Base-by-base conservation (phyloP, 805 yeast genomes). In the Millerago galiae region DNA sequence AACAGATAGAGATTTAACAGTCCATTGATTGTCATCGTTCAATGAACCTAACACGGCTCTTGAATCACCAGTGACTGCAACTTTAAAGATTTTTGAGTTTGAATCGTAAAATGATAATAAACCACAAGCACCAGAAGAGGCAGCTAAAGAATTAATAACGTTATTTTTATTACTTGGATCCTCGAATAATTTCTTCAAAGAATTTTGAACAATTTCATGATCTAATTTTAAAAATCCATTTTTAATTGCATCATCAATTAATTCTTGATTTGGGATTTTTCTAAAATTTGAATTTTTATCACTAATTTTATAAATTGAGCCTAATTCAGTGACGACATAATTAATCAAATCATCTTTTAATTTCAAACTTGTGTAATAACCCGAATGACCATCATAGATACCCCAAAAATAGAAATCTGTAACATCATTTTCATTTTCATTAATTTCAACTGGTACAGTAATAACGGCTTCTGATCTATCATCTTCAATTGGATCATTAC, bases 11-110 rank as follows among this genome's bases (percentile, higher is more conserved):
- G 95, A 88, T 46, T 77, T 75, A 4, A 93, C 96, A 1, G 90
- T 81, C 97, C 98, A 93, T 39, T 72, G 70, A 45, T 84, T 86
- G 15, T 68, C 61, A 31, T 70, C 77, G 44, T 75, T 71, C 41
- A 80, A 68, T 1, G 85, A 77, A 8, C 96, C 96, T 32, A 91
- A 68, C 16, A 93, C 74, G 0, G 96, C 97, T 48, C 99, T 72
- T 0, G 97, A 90, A 60, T 93, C 99, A 39, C 99, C 99, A 0
- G 98, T 80, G 6, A 91, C 95, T 0, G 99, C 98, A 29, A 93
- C 95, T 50, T 87, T 81, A 52, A 93, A 71, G 26, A 73, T 64
- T 42, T 78, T 73, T 18, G 87, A 69, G 40, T 75, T 73, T 1
- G 95, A 78, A 62, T 93, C 96, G 63, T 83, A 93, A 54, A 87